Percentiles rank a stretch among this genome's conserved stretches.
Evolutionary conservation across 2,329 filamentous ascomycete genomes (phyloP).

Genomic region (Colletotrichum sansevieriae): DNA sequence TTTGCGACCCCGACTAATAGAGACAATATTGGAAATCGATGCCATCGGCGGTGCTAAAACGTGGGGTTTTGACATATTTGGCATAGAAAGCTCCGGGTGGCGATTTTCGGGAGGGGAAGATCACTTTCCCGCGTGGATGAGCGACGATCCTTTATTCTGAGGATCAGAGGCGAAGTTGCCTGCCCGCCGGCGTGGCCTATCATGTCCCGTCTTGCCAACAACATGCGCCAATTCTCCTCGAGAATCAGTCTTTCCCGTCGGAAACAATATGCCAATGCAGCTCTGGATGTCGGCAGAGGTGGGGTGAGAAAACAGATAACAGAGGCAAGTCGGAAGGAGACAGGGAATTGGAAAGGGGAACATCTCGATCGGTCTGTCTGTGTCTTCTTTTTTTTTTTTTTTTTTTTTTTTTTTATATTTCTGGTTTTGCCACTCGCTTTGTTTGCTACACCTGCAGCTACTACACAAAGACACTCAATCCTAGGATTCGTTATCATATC

Average conservation of each 20-base stretch:
- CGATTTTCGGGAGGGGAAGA: neutral
- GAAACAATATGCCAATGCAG: constrained; percentile 7
- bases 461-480: neutral
- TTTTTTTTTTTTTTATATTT: too few relatives aligned
- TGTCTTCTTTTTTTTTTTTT: neutral
- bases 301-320: neutral
- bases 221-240: constrained; percentile 3
- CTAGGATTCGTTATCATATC: neutral
- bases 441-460: neutral
- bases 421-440: neutral
- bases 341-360: neutral
- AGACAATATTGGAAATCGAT: neutral
- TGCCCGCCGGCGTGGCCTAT: constrained; percentile 18
- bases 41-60: neutral
- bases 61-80: neutral
- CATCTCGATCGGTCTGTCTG: neutral
- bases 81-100: constrained; percentile 12
- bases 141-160: constrained; percentile 6
- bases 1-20: neutral
- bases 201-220: constrained; percentile 5
- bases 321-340: too few relatives aligned
- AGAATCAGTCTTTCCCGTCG: neutral
- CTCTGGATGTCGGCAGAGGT: neutral
- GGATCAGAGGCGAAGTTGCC: constrained; percentile 5
- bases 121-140: constrained; percentile 9